Percentiles rank a stretch among this genome's conserved stretches.
Evolutionary conservation across 495 filamentous ascomycete genomes (phyloP).

Genomic region (Amphirosellinia nigrospora): DNA sequence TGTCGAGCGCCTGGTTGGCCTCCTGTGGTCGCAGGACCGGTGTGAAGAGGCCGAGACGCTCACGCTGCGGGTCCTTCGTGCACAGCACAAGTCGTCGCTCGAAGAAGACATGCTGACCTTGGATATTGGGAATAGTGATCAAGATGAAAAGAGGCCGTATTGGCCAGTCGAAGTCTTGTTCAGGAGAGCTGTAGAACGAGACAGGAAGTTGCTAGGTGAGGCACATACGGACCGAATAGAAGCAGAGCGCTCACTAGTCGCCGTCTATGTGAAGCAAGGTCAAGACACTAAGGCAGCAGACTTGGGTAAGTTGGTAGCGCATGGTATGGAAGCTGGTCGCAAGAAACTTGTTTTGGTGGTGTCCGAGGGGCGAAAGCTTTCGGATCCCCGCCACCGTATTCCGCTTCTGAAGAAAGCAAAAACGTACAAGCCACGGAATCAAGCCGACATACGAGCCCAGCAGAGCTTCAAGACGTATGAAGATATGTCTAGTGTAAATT

Average conservation of each 20-base stretch:
- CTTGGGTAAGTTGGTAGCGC: background rate
- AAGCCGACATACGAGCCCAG: no score
- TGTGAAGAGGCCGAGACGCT: constrained; percentile 8
- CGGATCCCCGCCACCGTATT: constrained; percentile 11
- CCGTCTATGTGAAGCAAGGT: constrained; percentile 10
- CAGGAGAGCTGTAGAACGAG: background rate
- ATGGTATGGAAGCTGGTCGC: background rate
- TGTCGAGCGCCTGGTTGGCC: background rate
- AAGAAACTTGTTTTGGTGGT: background rate
- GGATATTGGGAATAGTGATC: background rate
- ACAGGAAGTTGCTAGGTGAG: constrained; percentile 14
- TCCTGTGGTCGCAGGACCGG: constrained; percentile 13
- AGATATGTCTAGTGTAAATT: background rate
- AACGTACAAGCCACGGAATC: background rate
- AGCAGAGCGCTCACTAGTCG: background rate
- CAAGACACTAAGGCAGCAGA: background rate
- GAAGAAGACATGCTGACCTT: constrained; percentile 2
- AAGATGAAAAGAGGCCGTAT: constrained; percentile 11
- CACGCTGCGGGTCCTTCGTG: background rate
- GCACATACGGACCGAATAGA: constrained; percentile 6
- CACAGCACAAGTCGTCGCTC: background rate
- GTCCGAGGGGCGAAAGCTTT: background rate
- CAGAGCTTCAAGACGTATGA: background rate
- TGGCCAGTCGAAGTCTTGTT: constrained; percentile 16
- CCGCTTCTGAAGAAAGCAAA: background rate